A percentile compares a stretch with the other conserved stretches of the same genome.
Evolutionary conservation across 805 yeast species (phyloP).

Genomic region (Danielia reshetovae): DNA sequence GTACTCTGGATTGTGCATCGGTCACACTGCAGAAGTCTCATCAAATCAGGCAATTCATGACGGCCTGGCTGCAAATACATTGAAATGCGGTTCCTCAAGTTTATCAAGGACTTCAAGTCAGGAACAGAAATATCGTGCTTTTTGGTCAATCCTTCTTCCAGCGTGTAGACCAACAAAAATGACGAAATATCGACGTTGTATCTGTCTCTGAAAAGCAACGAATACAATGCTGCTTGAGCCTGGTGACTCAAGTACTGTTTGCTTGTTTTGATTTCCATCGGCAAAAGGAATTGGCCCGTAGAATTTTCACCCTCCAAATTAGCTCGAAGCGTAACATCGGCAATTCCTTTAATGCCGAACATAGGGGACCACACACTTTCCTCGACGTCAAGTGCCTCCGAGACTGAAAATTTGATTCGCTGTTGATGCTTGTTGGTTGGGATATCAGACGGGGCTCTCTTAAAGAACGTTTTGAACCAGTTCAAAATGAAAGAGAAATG

Average conservation of each 20-base stretch:
- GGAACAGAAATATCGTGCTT: slow-evolving; percentile 48
- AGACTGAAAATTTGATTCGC: slow-evolving; percentile 46
- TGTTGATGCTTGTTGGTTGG: slow-evolving; percentile 26
- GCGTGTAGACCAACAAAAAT: slow-evolving; percentile 70
- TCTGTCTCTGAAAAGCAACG: slow-evolving; percentile 72
- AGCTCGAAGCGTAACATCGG: slow-evolving; percentile 82
- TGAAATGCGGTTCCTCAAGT: slow-evolving; percentile 69
- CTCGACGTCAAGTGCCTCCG: slow-evolving; percentile 75
- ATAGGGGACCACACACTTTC: slow-evolving; percentile 90
- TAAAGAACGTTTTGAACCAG: slow-evolving; percentile 50
- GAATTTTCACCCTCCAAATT: slow-evolving; percentile 31
- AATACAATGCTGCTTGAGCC: slow-evolving; percentile 83
- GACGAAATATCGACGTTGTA: slow-evolving; percentile 65
- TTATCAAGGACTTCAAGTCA: slow-evolving; percentile 66
- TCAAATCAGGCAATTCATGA: slow-evolving; percentile 50
- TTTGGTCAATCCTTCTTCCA: slow-evolving; percentile 48
- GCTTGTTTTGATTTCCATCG: slow-evolving; percentile 91
- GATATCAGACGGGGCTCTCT: slow-evolving; percentile 17
- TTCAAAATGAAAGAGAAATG: slow-evolving; percentile 50
- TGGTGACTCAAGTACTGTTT: slow-evolving; percentile 62
- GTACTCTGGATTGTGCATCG: slow-evolving; percentile 50
- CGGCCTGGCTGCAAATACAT: slow-evolving; percentile 49
- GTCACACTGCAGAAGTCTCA: slow-evolving; percentile 54
- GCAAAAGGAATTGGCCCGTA: slow-evolving; percentile 53
- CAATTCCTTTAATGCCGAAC: slow-evolving; percentile 83